Evolutionary conservation across 441 rosid genomes (phyloP), one percentile per base, ranked within the genome.

Genomic region (Metrosideros polymorpha): DNA sequence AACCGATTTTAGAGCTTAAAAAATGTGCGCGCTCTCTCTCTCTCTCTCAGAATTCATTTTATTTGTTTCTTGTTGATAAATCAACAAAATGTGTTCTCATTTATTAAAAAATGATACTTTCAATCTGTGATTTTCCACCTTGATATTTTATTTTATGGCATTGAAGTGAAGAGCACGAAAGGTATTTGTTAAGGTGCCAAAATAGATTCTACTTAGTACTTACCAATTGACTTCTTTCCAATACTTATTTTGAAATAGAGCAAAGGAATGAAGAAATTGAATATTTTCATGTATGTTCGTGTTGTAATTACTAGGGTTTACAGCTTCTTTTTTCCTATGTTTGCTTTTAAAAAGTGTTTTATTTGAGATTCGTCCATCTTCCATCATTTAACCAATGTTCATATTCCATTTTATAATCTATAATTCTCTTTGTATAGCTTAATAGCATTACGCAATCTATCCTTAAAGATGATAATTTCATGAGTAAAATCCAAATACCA

Each of bases 11-110:
- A 0, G 5, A 9, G 5, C 45, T 66, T 19, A 6, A 2, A 66
- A 66, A 32, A 2, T 57, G 32, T 30, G 22, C 42, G 7, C 24
- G 0, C 0, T 1, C 5, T 0, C 32, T 1, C 18, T 13, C 3
- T 12, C 12, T 29, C 63, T 27, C 32, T 12, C 19, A 1, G n/a
- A 54, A 27, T 56, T 12, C 1, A 27, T 27, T 4, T 32, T 63
- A 7, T 63, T 32, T 32, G 4, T 61, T 7, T 61, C 24, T 61
- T 8, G 42, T 32, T 4, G 45, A 63, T 32, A 18, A 32, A 66
- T 66, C 7, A 0, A 66, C 13, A 4, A 19, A 15, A 5, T 1
- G 0, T 66, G 14, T 35, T 63, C 13, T 63, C 4, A 9, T 66
- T 66, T 39, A 4, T 4, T 7, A 0, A 15, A 14, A 1, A 4